A percentile compares a stretch with the other conserved stretches of the same genome.
phyloP scores from a whole-genome alignment of 176 grass and related monocot genomes.

The Oryza nivara region DNA sequence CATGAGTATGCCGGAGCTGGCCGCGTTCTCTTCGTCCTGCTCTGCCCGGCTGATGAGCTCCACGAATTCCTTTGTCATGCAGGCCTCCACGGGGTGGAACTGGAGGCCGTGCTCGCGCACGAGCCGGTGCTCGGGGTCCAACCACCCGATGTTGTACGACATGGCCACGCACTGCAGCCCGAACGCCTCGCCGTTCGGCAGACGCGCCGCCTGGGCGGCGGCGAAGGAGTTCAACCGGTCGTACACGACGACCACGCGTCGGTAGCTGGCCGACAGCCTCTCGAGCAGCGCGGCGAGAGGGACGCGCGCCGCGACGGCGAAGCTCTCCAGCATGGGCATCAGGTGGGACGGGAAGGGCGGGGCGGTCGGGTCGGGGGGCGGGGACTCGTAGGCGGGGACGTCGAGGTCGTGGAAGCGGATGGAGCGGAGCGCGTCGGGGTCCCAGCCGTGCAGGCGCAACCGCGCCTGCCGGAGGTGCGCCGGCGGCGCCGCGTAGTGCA shows the following conservation, averaged over 20 bases:
- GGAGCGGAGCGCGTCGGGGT: neutral
- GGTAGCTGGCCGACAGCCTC: conserved; percentile 22
- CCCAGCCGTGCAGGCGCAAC: conserved; percentile 45
- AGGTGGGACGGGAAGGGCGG: conserved; percentile 54
- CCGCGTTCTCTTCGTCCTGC: neutral
- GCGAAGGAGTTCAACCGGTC: conserved; percentile 45
- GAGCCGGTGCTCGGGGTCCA: conserved; percentile 14
- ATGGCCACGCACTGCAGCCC: conserved; percentile 41
- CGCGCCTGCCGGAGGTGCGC: conserved; percentile 56
- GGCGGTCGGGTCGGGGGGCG: conserved; percentile 33
- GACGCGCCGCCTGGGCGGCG: conserved; percentile 6
- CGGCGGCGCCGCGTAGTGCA: conserved; percentile 66
- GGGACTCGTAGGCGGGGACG: conserved; percentile 40
- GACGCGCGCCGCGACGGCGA: conserved; percentile 1
- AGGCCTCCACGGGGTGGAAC: neutral
- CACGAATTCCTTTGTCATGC: conserved; percentile 18
- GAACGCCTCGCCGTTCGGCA: conserved; percentile 59
- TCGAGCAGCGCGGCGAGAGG: conserved; percentile 37
- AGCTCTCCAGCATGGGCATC: conserved; percentile 45
- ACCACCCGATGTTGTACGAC: conserved; percentile 38
- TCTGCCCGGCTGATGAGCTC: neutral
- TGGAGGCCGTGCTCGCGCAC: conserved; percentile 11
- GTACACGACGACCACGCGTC: conserved; percentile 51
- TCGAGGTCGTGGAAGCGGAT: conserved; percentile 58
- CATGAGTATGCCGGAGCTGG: neutral